Conservation (phyloP, 2,329 filamentous ascomycete genomes). For the Trichophyton mentagrophytes region DNA sequence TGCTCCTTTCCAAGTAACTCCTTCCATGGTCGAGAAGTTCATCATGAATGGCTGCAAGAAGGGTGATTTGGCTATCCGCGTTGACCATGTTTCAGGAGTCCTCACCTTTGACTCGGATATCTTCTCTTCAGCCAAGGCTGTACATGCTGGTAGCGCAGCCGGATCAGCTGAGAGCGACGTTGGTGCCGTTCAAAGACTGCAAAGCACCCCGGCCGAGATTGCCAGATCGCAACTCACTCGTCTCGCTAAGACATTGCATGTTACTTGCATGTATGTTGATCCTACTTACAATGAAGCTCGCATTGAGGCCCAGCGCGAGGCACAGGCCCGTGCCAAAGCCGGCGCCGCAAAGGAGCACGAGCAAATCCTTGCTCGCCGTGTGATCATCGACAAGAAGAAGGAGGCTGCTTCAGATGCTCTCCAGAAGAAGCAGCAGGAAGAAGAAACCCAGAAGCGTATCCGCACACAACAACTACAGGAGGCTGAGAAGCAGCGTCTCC, state of each 20-base stretch:
- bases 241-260: constrained; percentile 77
- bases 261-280: constrained; percentile 93
- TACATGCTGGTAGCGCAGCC: constrained; percentile 68
- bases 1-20: constrained; percentile 84
- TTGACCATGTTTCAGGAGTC: constrained; percentile 88
- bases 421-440: constrained; percentile 82
- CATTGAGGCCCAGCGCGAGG: constrained; percentile 63
- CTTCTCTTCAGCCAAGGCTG: constrained; percentile 90
- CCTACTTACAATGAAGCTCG: constrained; percentile 74
- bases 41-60: constrained; percentile 99
- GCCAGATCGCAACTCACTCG: constrained; percentile 88
- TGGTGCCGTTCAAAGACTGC: constrained; percentile 79
- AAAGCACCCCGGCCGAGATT: constrained; percentile 96
- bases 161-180: constrained; percentile 79
- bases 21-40: constrained; percentile 94
- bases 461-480: constrained; percentile 80
- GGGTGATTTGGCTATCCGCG: constrained; percentile 88
- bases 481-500: constrained; percentile 75
- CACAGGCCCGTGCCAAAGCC: constrained; percentile 66
- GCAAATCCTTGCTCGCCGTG: constrained; percentile 72
- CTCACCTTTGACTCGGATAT: constrained; percentile 97
- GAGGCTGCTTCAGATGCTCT: constrained; percentile 82
- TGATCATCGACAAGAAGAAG: constrained; percentile 92
- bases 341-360: constrained; percentile 87
- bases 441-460: constrained; percentile 73